These are phyloP conservation scores for Talaromyces sp. DNA, from an alignment of 2,329 filamentous ascomycete genomes.

Conservation along the genomic window DNA sequence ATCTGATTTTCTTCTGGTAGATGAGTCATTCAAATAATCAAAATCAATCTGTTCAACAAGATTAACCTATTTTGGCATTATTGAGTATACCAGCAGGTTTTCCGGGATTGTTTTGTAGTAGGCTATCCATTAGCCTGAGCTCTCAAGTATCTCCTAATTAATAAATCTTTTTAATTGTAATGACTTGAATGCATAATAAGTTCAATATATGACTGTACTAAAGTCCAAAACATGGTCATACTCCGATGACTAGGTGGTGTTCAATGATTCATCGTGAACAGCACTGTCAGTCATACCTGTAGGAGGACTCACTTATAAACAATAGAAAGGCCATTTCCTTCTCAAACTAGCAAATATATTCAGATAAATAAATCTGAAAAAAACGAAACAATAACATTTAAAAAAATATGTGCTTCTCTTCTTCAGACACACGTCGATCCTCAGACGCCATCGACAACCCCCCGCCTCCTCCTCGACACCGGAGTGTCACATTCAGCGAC, in stretches of 20 bases:
- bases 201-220: too few relatives aligned
- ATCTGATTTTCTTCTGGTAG: neutral
- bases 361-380: too few relatives aligned
- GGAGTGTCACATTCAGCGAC: neutral
- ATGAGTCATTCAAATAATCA: neutral
- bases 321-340: too few relatives aligned
- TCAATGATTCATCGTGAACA: neutral
- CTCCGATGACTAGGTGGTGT: neutral
- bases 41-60: neutral
- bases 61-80: neutral
- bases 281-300: neutral
- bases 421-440: neutral
- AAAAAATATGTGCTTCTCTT: neutral
- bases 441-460: neutral
- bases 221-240: neutral
- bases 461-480: neutral
- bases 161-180: neutral
- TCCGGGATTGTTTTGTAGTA: too few relatives aligned
- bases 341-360: too few relatives aligned
- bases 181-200: too few relatives aligned
- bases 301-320: neutral
- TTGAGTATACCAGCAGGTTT: neutral
- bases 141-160: neutral
- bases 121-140: neutral
- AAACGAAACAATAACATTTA: too few relatives aligned